phyloP scores from a whole-genome alignment of 441 rosid genomes.

The Euphorbia schlechtendalii region DNA sequence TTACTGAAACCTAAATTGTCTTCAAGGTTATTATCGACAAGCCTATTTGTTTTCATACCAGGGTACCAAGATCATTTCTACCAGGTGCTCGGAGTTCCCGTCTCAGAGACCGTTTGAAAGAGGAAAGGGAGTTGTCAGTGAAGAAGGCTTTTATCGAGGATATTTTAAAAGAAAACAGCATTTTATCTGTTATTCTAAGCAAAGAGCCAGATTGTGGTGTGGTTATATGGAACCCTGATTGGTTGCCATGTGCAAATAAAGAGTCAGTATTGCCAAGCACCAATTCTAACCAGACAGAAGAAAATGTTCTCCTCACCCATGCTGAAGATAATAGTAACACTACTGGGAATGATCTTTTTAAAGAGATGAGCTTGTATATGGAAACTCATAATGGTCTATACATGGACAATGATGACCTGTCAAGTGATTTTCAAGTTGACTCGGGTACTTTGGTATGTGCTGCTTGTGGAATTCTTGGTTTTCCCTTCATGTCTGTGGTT shows the following conservation, averaged over 20 bases:
- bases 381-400: constrained; percentile 67
- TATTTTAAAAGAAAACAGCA: constrained; percentile 62
- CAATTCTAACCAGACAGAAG: constrained; percentile 30
- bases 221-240: constrained; percentile 79
- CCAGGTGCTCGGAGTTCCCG: constrained; percentile 98
- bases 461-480: constrained; percentile 98
- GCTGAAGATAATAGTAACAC: constrained; percentile 31
- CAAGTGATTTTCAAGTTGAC: constrained; percentile 89
- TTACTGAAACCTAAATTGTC: background rate
- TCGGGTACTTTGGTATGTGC: constrained; percentile 83
- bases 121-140: constrained; percentile 84
- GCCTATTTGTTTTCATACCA: constrained; percentile 26
- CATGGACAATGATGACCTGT: constrained; percentile 61
- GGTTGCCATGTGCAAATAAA: constrained; percentile 56
- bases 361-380: constrained; percentile 85
- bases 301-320: constrained; percentile 30
- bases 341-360: constrained; percentile 43
- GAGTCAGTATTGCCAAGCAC: constrained; percentile 37
- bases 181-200: constrained; percentile 50
- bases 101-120: constrained; percentile 83
- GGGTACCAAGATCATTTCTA: constrained; percentile 88
- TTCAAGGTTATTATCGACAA: background rate
- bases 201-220: constrained; percentile 41
- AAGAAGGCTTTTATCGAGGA: constrained; percentile 92
- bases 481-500: constrained; percentile 91